Conservation (phyloP, 2,329 filamentous ascomycete genomes). For the Venturia oleaginea region DNA sequence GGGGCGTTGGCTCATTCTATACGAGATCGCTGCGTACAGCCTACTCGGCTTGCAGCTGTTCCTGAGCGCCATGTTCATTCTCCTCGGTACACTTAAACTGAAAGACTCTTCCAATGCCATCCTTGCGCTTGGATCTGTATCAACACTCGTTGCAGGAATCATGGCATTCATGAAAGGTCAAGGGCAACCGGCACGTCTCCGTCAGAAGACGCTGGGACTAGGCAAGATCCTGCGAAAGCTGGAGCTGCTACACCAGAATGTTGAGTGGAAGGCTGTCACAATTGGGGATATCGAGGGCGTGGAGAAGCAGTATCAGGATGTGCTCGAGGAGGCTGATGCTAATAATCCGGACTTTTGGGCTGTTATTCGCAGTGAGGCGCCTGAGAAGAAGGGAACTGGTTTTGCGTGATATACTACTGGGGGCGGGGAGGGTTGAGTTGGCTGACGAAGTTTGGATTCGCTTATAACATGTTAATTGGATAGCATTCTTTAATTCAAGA, state of each 20-base stretch:
- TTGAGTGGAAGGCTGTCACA: background rate
- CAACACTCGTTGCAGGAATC: background rate
- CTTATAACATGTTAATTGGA: too few relatives aligned
- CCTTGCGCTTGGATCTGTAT: background rate
- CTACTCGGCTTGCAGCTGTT: background rate
- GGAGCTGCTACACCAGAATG: background rate
- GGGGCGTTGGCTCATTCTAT: background rate
- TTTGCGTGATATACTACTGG: background rate
- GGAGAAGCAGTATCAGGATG: background rate
- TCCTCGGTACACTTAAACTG: background rate
- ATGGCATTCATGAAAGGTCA: conserved; percentile 4
- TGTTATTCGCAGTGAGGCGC: background rate
- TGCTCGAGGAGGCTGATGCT: background rate
- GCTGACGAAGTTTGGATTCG: too few relatives aligned
- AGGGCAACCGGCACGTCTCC: background rate
- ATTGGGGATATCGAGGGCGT: background rate
- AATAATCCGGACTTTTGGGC: background rate
- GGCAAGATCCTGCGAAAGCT: background rate
- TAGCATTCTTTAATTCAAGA: too few relatives aligned
- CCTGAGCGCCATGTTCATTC: background rate
- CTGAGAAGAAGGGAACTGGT: background rate
- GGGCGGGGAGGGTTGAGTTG: too few relatives aligned
- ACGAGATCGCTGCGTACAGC: background rate
- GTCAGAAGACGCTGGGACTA: background rate
- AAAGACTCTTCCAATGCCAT: background rate